Conservation (phyloP, 352 stramenopile species). For the Nothophytophthora sp. region DNA sequence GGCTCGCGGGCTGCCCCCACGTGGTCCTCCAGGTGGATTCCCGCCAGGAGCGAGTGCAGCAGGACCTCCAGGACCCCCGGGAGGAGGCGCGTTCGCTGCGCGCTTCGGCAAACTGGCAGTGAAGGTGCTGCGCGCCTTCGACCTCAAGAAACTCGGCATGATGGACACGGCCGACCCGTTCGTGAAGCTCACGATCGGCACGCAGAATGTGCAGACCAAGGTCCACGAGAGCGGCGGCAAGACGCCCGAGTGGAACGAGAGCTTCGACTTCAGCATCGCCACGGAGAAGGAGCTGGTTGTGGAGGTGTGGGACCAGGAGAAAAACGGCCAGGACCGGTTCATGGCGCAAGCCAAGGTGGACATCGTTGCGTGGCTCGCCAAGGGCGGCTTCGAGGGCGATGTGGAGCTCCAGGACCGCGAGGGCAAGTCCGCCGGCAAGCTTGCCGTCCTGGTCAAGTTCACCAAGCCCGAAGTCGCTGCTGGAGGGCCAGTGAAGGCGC, state of each 20-base stretch:
- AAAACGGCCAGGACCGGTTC: slow-evolving; percentile 89
- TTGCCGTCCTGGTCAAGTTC: slow-evolving; percentile 89
- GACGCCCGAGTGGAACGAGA: slow-evolving; percentile 94
- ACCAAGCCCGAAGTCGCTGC: slow-evolving; percentile 54
- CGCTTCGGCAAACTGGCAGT: slow-evolving; percentile 93
- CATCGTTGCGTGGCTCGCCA: slow-evolving; percentile 94
- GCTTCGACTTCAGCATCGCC: slow-evolving; percentile 95
- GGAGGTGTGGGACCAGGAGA: slow-evolving; percentile 92
- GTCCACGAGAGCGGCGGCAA: slow-evolving; percentile 91
- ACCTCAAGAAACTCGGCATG: slow-evolving; percentile 93
- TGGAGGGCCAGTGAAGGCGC: slow-evolving; percentile 41
- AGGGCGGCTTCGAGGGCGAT: slow-evolving; percentile 92
- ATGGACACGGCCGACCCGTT: slow-evolving; percentile 95
- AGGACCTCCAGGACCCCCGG: slow-evolving; percentile 22
- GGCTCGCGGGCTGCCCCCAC: slow-evolving; percentile 26
- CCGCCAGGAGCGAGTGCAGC: slow-evolving; percentile 15
- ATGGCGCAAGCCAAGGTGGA: slow-evolving; percentile 91
- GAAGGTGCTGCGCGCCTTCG: slow-evolving; percentile 90
- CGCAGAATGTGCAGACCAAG: slow-evolving; percentile 76
- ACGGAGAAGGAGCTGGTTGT: slow-evolving; percentile 94
- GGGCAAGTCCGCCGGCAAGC: slow-evolving; percentile 74
- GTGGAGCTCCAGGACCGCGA: slow-evolving; percentile 88
- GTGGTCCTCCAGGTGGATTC: slow-evolving; percentile 23
- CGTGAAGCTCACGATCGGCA: slow-evolving; percentile 91
- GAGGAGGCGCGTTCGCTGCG: slow-evolving; percentile 54